Conservation (phyloP, 176 grass and related monocot genomes). For the Leersia perrieri region DNA sequence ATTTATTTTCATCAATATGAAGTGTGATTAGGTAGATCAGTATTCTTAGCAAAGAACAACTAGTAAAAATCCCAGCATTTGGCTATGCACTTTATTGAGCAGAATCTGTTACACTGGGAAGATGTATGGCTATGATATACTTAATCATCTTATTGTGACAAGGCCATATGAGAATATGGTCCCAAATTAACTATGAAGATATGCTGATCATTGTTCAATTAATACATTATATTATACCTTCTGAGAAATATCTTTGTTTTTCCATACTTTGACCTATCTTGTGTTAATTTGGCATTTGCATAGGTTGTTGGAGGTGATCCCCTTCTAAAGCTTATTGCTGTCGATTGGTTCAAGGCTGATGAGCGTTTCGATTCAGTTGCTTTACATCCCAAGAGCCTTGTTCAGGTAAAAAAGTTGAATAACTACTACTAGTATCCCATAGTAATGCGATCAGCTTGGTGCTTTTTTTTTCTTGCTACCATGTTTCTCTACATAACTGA, state of each 20-base stretch:
- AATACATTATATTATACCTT: neutral
- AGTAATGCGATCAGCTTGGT: neutral
- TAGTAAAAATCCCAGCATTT: conserved; percentile 6
- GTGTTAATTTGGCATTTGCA: conserved; percentile 29
- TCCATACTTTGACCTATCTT: conserved; percentile 8
- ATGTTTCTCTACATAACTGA: neutral
- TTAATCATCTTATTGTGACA: neutral
- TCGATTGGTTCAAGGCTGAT: conserved; percentile 91
- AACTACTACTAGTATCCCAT: neutral
- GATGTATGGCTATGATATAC: neutral
- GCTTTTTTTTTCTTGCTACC: neutral
- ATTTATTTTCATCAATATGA: neutral
- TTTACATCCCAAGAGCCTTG: conserved; percentile 82
- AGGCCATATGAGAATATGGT: neutral
- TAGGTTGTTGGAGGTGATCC: conserved; percentile 90
- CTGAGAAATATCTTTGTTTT: conserved; percentile 18
- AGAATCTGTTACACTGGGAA: neutral
- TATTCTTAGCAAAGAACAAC: neutral
- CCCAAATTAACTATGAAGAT: neutral
- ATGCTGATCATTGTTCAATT: neutral
- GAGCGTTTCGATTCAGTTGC: conserved; percentile 76
- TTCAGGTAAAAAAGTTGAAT: conserved; percentile 66
- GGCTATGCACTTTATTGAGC: neutral
- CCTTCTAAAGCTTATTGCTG: conserved; percentile 84
- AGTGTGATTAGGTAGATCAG: neutral